phyloP scores from a whole-genome alignment of 73 alveolate genomes.

The Paraurostyla sp. region DNA sequence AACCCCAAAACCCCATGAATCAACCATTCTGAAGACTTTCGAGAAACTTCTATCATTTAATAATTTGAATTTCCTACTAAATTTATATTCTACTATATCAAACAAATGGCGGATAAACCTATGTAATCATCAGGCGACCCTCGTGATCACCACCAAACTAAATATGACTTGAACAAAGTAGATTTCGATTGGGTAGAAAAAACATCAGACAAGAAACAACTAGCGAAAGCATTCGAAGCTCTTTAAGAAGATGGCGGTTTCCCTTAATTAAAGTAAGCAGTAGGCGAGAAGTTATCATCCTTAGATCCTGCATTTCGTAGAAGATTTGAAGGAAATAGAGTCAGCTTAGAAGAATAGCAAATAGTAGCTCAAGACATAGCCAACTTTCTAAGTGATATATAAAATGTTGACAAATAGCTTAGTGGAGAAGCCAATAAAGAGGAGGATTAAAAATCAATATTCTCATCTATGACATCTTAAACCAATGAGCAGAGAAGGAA shows the following conservation, averaged over 20 bases:
- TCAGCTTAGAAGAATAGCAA: conserved; percentile 41
- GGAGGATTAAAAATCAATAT: background rate
- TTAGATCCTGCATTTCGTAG: conserved; percentile 70
- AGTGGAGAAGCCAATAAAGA: conserved; percentile 3
- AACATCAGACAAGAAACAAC: conserved; percentile 67
- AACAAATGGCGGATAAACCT: background rate
- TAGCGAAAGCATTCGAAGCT: conserved; percentile 76
- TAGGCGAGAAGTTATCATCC: conserved; percentile 59
- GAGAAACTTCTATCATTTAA: background rate
- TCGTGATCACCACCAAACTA: conserved; percentile 14
- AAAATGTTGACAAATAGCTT: conserved; percentile 55
- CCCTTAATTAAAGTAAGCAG: conserved; percentile 68
- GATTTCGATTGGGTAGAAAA: conserved; percentile 79
- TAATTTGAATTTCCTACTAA: background rate
- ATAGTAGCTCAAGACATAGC: conserved; percentile 41
- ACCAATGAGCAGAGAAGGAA: conserved; percentile 25
- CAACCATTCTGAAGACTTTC: background rate
- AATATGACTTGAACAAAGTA: conserved; percentile 65
- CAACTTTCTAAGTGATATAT: conserved; percentile 31
- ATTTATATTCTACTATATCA: background rate
- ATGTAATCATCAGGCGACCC: conserved; percentile 32
- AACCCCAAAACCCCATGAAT: conserved; percentile 24
- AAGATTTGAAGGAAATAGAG: conserved; percentile 33
- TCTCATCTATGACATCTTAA: background rate
- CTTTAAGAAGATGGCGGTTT: conserved; percentile 75